These are phyloP conservation scores for Oidium heveae DNA, from an alignment of 2,329 filamentous ascomycete genomes.

Conservation along the genomic window DNA sequence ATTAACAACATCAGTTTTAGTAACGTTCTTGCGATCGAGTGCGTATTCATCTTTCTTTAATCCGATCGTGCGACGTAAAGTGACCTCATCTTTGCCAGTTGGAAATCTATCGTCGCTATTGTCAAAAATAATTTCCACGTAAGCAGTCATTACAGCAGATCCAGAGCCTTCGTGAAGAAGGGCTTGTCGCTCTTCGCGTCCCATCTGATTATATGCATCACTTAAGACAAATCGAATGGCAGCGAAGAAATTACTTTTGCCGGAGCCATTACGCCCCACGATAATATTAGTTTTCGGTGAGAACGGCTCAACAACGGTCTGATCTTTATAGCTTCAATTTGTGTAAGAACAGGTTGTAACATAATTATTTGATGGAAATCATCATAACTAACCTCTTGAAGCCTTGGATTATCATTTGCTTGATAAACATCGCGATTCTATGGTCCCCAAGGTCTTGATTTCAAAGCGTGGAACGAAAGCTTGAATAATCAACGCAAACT, in stretches of 20 bases:
- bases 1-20: constrained; percentile 83
- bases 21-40: constrained; percentile 86
- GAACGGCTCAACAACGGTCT: constrained; percentile 95
- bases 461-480: not conserved
- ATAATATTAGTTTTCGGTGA: constrained; percentile 96
- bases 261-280: constrained; percentile 94
- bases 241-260: constrained; percentile 99
- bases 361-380: not conserved
- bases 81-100: constrained; percentile 72
- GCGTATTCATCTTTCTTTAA: constrained; percentile 98
- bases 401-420: constrained; percentile 99
- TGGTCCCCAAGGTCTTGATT: not conserved
- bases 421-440: constrained; percentile 62
- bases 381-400: constrained; percentile 60
- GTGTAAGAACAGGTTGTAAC: constrained; percentile 3
- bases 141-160: constrained; percentile 96
- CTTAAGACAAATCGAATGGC: constrained; percentile 95
- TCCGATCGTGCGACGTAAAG: constrained; percentile 80
- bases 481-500: no score
- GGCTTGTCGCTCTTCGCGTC: constrained; percentile 81
- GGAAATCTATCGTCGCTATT: constrained; percentile 91
- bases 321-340: constrained; percentile 73
- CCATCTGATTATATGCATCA: constrained; percentile 92
- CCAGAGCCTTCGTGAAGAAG: constrained; percentile 95
- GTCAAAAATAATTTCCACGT: constrained; percentile 97